Evolutionary conservation across 257 asterid genomes (phyloP).

Genomic region (Solanum appendiculatum): DNA sequence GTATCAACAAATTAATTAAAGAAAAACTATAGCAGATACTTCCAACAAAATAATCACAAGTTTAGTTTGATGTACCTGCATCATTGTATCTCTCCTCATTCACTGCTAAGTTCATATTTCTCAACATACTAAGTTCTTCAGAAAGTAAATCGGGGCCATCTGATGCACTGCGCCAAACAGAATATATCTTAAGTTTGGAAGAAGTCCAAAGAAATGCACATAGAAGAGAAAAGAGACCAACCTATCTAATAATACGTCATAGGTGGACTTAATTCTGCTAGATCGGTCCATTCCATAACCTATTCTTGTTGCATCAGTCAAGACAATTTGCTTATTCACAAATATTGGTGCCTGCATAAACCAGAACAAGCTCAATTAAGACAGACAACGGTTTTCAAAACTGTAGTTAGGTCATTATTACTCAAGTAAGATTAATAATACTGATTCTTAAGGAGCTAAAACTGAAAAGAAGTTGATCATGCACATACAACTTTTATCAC

Average conservation of each 20-base stretch:
- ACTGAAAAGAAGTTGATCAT: not conserved
- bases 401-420: not conserved
- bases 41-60: not conserved
- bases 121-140: conserved; percentile 24
- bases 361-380: not conserved
- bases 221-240: not conserved
- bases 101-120: conserved; percentile 25
- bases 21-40: not conserved
- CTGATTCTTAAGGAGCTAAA: not conserved
- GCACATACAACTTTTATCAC: not conserved
- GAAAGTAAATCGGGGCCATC: conserved; percentile 37
- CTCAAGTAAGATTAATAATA: not conserved
- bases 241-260: conserved; percentile 35
- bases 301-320: conserved; percentile 28
- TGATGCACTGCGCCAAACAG: conserved; percentile 16
- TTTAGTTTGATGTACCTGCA: conserved; percentile 19
- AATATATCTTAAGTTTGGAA: not conserved
- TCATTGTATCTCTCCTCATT: conserved; percentile 29
- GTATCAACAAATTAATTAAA: not conserved
- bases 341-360: conserved; percentile 31
- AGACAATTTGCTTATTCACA: conserved; percentile 28
- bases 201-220: not conserved
- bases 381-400: not conserved
- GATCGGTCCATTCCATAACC: conserved; percentile 16
- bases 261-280: conserved; percentile 13